Conservation (phyloP, 2,329 filamentous ascomycete species). For the Akanthomyces dipterigenus region DNA sequence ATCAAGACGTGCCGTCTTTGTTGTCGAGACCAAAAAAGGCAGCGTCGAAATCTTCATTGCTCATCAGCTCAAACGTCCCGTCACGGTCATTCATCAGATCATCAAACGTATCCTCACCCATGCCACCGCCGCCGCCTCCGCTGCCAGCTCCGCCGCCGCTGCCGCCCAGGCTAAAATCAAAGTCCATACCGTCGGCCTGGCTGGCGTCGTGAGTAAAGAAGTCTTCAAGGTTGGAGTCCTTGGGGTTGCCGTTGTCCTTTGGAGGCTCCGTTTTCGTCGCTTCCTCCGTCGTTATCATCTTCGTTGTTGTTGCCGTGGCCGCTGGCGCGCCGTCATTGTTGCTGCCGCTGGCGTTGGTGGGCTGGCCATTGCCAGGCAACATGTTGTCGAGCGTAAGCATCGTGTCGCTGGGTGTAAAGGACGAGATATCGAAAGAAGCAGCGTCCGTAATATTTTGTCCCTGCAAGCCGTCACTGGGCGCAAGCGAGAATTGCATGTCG, state of each 20-base stretch:
- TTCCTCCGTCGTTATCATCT: too few species aligned
- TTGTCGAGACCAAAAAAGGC: constrained; percentile 37
- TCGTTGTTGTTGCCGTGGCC: neutral
- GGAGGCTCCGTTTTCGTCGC: constrained; percentile 21
- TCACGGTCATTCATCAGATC: constrained; percentile 41
- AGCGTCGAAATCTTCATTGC: constrained; percentile 41
- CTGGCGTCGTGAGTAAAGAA: constrained; percentile 39
- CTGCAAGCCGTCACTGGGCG: constrained; percentile 30
- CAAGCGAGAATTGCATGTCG: constrained; percentile 50
- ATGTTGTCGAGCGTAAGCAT: constrained; percentile 25
- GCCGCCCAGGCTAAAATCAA: constrained; percentile 29
- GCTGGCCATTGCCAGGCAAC: constrained; percentile 20
- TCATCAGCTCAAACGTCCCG: constrained; percentile 33
- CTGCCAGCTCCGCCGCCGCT: constrained; percentile 16
- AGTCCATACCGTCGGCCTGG: constrained; percentile 33
- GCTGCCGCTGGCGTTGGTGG: constrained; percentile 13
- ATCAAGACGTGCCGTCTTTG: constrained; percentile 15
- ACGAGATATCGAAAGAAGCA: constrained; percentile 38
- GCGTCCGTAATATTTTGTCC: constrained; percentile 21
- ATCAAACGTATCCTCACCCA: constrained; percentile 39
- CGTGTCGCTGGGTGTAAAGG: constrained; percentile 31
- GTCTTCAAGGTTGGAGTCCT: constrained; percentile 32
- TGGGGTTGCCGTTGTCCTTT: constrained; percentile 19
- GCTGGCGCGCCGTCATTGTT: constrained; percentile 11
- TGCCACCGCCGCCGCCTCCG: constrained; percentile 20